Evolutionary conservation across 768 basidiomycete species (phyloP).

Genomic region (Termitomyces sp.): DNA sequence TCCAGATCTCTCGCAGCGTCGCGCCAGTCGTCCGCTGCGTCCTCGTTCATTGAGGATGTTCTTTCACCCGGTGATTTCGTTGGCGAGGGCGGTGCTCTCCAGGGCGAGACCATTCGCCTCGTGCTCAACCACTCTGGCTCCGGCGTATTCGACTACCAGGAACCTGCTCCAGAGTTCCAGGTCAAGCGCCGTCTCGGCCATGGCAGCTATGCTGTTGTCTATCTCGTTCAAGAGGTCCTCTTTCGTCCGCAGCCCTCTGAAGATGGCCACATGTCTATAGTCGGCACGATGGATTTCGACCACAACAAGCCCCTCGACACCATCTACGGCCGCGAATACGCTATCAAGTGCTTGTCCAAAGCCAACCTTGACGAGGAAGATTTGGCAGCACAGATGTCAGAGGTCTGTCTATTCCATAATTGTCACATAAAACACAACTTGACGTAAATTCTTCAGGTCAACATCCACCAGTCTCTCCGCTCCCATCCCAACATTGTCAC

Average conservation of each 20-base stretch:
- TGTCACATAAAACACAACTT: slow-evolving; percentile 5
- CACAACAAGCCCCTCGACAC: slow-evolving; percentile 33
- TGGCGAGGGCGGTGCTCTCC: slow-evolving; percentile 62
- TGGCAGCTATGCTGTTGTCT: slow-evolving; percentile 92
- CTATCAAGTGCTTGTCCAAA: slow-evolving; percentile 97
- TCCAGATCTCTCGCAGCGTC: slow-evolving; percentile 26
- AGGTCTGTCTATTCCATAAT: slow-evolving; percentile 45
- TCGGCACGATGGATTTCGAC: slow-evolving; percentile 55
- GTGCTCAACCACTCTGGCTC: slow-evolving; percentile 37
- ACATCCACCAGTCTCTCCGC: slow-evolving; percentile 90
- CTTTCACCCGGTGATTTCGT: slow-evolving; percentile 72
- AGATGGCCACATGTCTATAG: slow-evolving; percentile 53
- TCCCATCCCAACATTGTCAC: slow-evolving; percentile 94
- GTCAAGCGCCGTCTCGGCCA: slow-evolving; percentile 85
- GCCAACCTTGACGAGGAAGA: slow-evolving; percentile 88
- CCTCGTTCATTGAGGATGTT: slow-evolving; percentile 54
- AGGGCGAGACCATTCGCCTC: slow-evolving; percentile 62
- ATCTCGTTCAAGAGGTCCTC: slow-evolving; percentile 78
- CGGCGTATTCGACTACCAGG: slow-evolving; percentile 30
- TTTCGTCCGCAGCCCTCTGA: slow-evolving; percentile 45
- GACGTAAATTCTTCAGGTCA: slow-evolving; percentile 56
- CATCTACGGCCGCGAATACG: slow-evolving; percentile 77
- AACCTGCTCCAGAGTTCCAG: slow-evolving; percentile 68
- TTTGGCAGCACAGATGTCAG: slow-evolving; percentile 84
- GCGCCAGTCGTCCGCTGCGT: slow-evolving; percentile 28